These are phyloP conservation scores for Pleodorina starrii DNA, from an alignment of 139 green algal genomes.

Conservation along the genomic window DNA sequence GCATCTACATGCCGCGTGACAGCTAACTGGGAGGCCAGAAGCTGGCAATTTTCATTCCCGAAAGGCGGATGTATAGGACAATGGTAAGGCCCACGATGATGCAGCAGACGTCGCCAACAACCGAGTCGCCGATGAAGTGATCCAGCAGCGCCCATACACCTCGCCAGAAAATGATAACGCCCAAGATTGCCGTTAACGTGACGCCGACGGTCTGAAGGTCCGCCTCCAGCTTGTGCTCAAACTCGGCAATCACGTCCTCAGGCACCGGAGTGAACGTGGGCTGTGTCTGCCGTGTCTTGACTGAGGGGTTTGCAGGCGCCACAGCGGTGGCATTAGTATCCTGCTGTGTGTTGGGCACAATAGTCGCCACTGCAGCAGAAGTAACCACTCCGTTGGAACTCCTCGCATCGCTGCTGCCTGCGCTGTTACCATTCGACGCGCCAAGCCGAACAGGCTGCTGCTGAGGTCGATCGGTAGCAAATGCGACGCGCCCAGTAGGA, in stretches of 20 bases:
- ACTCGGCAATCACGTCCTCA: conserved; percentile 56
- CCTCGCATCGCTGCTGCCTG: neutral
- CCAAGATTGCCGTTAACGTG: conserved; percentile 62
- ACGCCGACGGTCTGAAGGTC: conserved; percentile 54
- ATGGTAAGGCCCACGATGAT: conserved; percentile 63
- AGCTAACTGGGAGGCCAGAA: conserved; percentile 61
- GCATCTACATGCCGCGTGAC: neutral
- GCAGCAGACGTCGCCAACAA: conserved; percentile 62
- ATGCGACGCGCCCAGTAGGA: neutral
- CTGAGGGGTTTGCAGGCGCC: too few relatives aligned
- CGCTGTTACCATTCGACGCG: neutral
- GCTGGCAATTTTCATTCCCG: conserved; percentile 56
- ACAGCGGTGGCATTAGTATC: neutral
- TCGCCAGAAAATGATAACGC: conserved; percentile 80
- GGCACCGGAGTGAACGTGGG: conserved; percentile 36
- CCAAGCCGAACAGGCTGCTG: neutral
- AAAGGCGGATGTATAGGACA: conserved; percentile 64
- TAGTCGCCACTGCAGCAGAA: neutral
- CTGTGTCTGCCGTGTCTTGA: neutral
- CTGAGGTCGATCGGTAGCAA: conserved; percentile 13
- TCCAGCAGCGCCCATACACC: conserved; percentile 73
- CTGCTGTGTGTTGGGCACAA: neutral
- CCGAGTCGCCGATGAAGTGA: conserved; percentile 59
- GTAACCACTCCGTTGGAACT: neutral
- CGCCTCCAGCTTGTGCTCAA: conserved; percentile 64